These are phyloP conservation scores for Fraxinus platypoda DNA, from an alignment of 305 asterid genomes.

Conservation along the genomic window DNA sequence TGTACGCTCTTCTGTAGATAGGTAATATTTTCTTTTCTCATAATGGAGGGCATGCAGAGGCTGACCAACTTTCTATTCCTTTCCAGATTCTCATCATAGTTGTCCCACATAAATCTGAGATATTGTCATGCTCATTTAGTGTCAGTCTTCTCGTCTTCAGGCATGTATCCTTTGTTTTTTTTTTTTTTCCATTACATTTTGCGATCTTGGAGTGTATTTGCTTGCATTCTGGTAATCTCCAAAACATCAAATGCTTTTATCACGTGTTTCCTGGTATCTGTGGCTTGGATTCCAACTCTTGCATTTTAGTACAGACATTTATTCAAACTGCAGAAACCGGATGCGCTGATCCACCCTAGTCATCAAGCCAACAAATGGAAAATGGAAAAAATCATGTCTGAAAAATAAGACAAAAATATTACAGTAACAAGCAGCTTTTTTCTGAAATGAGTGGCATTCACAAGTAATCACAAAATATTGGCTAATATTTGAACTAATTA, in stretches of 20 bases:
- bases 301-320: neutral
- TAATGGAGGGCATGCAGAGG: neutral
- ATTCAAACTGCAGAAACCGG: neutral
- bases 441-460: neutral
- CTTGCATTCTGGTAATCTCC: neutral
- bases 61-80: neutral
- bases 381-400: neutral
- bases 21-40: neutral
- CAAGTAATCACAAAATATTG: neutral
- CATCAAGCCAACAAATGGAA: neutral
- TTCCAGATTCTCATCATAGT: neutral
- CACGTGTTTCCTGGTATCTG: neutral
- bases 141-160: neutral
- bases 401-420: neutral
- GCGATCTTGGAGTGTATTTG: neutral
- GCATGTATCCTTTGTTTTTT: neutral
- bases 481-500: neutral
- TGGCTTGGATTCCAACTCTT: neutral
- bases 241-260: neutral
- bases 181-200: neutral
- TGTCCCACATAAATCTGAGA: neutral
- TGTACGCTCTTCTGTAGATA: neutral
- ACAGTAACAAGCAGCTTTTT: neutral
- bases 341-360: neutral
- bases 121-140: neutral